A percentile compares a stretch with the other conserved stretches of the same genome.
phyloP scores from a whole-genome alignment of 2,329 filamentous ascomycete genomes.

The Chaetomiaceae sp. region DNA sequence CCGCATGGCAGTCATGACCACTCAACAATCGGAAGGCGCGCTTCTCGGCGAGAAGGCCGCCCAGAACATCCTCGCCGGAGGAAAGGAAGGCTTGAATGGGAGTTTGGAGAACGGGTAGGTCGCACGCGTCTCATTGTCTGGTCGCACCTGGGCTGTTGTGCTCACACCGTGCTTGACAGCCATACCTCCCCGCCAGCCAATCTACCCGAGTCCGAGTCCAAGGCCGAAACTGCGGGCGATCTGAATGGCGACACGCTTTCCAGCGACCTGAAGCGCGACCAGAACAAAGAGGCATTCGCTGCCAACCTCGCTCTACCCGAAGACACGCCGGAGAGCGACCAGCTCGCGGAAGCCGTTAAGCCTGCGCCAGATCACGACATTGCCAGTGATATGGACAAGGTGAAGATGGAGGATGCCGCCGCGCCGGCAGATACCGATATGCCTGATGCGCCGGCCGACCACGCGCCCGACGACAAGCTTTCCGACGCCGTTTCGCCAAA shows the following conservation, averaged over 20 bases:
- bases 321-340: conserved; percentile 1
- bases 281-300: conserved; percentile 15
- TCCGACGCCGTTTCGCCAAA: conserved; percentile 4
- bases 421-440: conserved; percentile 16
- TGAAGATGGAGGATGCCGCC: conserved; percentile 37
- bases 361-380: conserved; percentile 3
- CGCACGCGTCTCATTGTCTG: conserved; percentile 16
- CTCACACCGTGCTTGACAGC: conserved; percentile 11
- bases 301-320: conserved; percentile 7
- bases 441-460: conserved; percentile 18
- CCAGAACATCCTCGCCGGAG: conserved; percentile 44
- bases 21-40: conserved; percentile 38
- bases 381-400: conserved; percentile 37
- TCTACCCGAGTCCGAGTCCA: conserved; percentile 7
- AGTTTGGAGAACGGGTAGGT: conserved; percentile 51
- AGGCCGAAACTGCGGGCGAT: conserved; percentile 5
- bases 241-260: conserved; percentile 1
- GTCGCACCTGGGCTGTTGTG: neutral
- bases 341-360: neutral
- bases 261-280: neutral
- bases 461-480: conserved; percentile 2
- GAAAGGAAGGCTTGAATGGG: conserved; percentile 29
- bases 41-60: conserved; percentile 43
- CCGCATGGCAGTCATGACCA: conserved; percentile 50
- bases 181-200: conserved; percentile 16